These are phyloP conservation scores for Aegilops umbellulata DNA, from an alignment of 176 grass and related monocot genomes.

Conservation along the genomic window DNA sequence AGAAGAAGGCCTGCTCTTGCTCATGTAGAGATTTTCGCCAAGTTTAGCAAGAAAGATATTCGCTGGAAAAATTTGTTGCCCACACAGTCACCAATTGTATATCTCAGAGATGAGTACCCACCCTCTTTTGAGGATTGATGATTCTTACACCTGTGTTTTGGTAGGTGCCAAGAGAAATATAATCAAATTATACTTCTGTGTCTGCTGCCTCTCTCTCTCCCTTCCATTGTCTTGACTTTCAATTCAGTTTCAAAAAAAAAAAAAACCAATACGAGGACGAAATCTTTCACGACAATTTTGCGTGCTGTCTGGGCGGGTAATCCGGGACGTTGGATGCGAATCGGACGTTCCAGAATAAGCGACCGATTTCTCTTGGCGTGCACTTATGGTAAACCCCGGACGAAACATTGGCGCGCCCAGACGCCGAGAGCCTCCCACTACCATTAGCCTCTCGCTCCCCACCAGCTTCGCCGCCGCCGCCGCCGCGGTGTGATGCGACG, in stretches of 20 bases:
- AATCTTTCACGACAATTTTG: background rate
- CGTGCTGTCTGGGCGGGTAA: background rate
- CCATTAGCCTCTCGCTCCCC: background rate
- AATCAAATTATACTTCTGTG: constrained; percentile 45
- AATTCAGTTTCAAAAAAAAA: too few species aligned
- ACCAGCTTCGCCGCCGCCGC: constrained; percentile 14
- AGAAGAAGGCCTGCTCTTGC: constrained; percentile 42
- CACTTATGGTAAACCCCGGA: background rate
- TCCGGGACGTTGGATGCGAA: background rate
- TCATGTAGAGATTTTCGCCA: constrained; percentile 53
- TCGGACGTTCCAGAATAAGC: background rate
- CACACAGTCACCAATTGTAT: constrained; percentile 55
- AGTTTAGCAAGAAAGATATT: constrained; percentile 48
- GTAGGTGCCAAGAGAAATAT: constrained; percentile 48
- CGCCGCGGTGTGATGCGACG: constrained; percentile 43
- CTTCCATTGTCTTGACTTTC: background rate
- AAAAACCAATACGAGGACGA: background rate
- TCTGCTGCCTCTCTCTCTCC: background rate
- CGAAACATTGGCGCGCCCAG: background rate
- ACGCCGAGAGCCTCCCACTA: background rate
- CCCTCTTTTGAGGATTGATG: constrained; percentile 1
- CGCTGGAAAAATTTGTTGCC: constrained; percentile 43
- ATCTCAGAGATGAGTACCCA: constrained; percentile 32
- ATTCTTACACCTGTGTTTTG: constrained; percentile 50
- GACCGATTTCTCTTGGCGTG: background rate